Base-by-base conservation (phyloP, 2,329 filamentous ascomycete species). In the Aspergillus ustus region DNA sequence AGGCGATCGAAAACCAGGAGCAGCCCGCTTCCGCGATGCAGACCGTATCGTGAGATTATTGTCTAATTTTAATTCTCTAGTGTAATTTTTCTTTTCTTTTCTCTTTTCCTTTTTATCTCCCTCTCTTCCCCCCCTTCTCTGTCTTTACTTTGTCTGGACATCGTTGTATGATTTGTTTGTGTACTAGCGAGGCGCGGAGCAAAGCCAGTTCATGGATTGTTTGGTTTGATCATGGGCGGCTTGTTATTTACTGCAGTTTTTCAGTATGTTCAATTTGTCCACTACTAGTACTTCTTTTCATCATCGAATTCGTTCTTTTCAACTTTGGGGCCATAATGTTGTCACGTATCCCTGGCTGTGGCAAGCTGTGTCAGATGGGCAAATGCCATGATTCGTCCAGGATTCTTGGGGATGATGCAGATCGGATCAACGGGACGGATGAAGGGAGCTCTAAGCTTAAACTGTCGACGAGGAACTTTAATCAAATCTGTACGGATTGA, bases 11-110 rank as follows among this genome's bases (percentile, higher is more conserved):
- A 25, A 61, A 63, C 11, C 67, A 68, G 49, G 69, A 73, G 31
- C 61, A 62, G 43, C 56, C 54, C 49, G 64, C 68, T 37, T 62
- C 67, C 1, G 67, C 70, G 22, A 72, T 77, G 46, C 72, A 73
- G 61, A 69, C 69, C 7, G 75, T 76, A 4, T 76, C 74, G 9
- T 76, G 59, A 72, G 34, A 6, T 25, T n/a, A 40, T 40, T 40
- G 34, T 17, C 34, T 40, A 40, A 40, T 40, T 2, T 15, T 40
- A 40, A 40, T 40, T 40, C 34, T 13, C 11, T 40, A 40, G 34
- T 40, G 34, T 40, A 40, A 40, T 40, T 40, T 37, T 28, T 29
- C 28, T 15, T 45, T 45, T 40, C 31, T 28, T 29, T 34, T 15
- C 29, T 45, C 20, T 17, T 17, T 51, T 43, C 43, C 43, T 31